These are phyloP conservation scores for Skeletonema marinoi DNA, from an alignment of 108 stramenopile genomes.

Conservation along the genomic window DNA sequence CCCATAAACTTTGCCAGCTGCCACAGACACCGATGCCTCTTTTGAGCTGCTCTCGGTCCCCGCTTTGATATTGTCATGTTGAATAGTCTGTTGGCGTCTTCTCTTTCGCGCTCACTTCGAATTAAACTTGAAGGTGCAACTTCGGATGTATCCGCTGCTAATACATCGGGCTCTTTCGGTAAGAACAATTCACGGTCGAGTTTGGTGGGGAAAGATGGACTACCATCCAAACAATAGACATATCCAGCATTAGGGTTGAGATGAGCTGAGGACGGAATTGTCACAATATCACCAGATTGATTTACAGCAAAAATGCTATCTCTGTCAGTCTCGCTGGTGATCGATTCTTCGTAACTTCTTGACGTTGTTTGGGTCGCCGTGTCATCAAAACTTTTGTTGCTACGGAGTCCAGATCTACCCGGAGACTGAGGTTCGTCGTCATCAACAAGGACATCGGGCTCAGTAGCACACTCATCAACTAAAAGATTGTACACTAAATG, in stretches of 20 bases:
- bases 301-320: slow-evolving; percentile 59
- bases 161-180: slow-evolving; percentile 72
- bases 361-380: slow-evolving; percentile 38
- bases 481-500: slow-evolving; percentile 68
- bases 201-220: slow-evolving; percentile 79
- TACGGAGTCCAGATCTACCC: slow-evolving; percentile 12
- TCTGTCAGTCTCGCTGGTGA: slow-evolving; percentile 38
- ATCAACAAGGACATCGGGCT: slow-evolving; percentile 28
- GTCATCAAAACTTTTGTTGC: slow-evolving; percentile 55
- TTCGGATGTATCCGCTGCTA: slow-evolving; percentile 58
- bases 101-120: slow-evolving; percentile 75
- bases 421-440: slow-evolving; percentile 32
- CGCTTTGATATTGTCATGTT: slow-evolving; percentile 64
- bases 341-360: slow-evolving; percentile 24
- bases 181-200: slow-evolving; percentile 60
- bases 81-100: slow-evolving; percentile 66
- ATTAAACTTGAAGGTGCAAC: slow-evolving; percentile 67
- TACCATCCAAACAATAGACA: slow-evolving; percentile 81
- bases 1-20: slow-evolving; percentile 89
- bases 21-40: slow-evolving; percentile 80
- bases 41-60: slow-evolving; percentile 56
- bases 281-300: slow-evolving; percentile 72
- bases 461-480: slow-evolving; percentile 80
- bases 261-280: slow-evolving; percentile 54
- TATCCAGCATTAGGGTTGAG: slow-evolving; percentile 57